Conservation (phyloP, 768 basidiomycete genomes). For the Russula abietina region DNA sequence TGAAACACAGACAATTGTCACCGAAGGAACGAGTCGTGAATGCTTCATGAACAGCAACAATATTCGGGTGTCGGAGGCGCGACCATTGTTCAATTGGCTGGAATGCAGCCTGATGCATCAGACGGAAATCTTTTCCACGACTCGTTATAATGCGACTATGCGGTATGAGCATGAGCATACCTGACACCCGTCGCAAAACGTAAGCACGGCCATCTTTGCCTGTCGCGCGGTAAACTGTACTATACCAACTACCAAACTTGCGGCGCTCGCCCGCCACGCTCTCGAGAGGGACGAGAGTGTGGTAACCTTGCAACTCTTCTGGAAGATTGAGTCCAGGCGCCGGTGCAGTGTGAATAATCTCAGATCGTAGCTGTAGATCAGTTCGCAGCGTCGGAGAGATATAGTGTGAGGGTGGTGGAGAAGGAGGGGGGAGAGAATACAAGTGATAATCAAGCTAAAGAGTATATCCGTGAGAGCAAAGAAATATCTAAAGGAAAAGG, state of each 20-base stretch:
- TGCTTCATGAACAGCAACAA: conserved; percentile 80
- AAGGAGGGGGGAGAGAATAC: conserved; percentile 68
- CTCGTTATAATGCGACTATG: neutral
- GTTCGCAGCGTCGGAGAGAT: conserved; percentile 73
- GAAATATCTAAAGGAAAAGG: neutral
- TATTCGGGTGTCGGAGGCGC: conserved; percentile 74
- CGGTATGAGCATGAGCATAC: conserved; percentile 39
- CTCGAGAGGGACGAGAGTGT: conserved; percentile 79
- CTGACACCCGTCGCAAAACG: conserved; percentile 78
- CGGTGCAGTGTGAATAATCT: conserved; percentile 36
- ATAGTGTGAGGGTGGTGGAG: conserved; percentile 63
- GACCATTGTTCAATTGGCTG: conserved; percentile 80
- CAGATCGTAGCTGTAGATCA: conserved; percentile 48
- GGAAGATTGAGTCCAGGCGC: conserved; percentile 56
- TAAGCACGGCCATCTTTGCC: conserved; percentile 76
- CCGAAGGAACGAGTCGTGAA: conserved; percentile 92
- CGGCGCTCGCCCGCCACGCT: conserved; percentile 50
- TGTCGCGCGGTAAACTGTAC: conserved; percentile 77
- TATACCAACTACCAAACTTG: conserved; percentile 78
- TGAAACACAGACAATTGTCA: conserved; percentile 68
- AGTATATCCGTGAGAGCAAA: neutral
- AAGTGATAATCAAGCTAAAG: conserved; percentile 85
- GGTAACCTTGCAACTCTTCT: conserved; percentile 86
- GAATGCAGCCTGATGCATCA: conserved; percentile 79
- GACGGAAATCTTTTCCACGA: conserved; percentile 60